Conservation (phyloP, 768 basidiomycete genomes). For the Naganishia friedmannii region DNA sequence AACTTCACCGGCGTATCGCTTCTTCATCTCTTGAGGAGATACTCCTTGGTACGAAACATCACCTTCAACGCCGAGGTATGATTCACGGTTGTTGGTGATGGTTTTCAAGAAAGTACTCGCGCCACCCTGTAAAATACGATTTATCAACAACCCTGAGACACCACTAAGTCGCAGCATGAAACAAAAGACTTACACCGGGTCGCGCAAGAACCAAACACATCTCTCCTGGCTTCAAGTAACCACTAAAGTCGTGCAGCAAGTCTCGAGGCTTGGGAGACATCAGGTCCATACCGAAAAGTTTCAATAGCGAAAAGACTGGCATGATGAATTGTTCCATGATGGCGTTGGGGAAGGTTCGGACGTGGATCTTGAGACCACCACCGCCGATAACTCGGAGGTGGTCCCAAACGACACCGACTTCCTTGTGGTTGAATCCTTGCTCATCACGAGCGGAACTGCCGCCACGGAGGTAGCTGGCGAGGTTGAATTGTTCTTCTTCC, state of each 20-base stretch:
- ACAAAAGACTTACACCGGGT: conserved; percentile 58
- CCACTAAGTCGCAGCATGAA: not conserved
- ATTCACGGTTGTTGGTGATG: conserved; percentile 70
- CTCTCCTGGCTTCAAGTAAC: conserved; percentile 63
- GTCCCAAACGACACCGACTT: conserved; percentile 49
- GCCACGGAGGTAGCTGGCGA: conserved; percentile 45
- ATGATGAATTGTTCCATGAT: conserved; percentile 59
- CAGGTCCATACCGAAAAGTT: conserved; percentile 60
- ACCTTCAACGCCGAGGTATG: conserved; percentile 68
- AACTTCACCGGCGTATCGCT: conserved; percentile 71
- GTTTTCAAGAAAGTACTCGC: conserved; percentile 72
- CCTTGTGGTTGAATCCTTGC: conserved; percentile 53
- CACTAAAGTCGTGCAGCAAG: conserved; percentile 60
- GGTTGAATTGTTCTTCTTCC: conserved; percentile 24
- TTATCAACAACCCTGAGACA: not conserved
- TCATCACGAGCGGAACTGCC: conserved; percentile 41
- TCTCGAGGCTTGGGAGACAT: conserved; percentile 57
- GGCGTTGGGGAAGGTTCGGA: conserved; percentile 53
- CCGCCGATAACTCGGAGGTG: conserved; percentile 50
- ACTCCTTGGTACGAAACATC: conserved; percentile 74
- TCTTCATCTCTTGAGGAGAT: conserved; percentile 62
- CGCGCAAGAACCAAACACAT: conserved; percentile 75
- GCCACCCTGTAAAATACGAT: conserved; percentile 9
- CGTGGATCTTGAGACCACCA: conserved; percentile 54
- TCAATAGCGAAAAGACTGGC: conserved; percentile 59